Percentiles rank a stretch among this genome's conserved stretches.
Evolutionary conservation across 371 early-diverging fungal species (phyloP).

Genomic region (Rhizomucor miehei): DNA sequence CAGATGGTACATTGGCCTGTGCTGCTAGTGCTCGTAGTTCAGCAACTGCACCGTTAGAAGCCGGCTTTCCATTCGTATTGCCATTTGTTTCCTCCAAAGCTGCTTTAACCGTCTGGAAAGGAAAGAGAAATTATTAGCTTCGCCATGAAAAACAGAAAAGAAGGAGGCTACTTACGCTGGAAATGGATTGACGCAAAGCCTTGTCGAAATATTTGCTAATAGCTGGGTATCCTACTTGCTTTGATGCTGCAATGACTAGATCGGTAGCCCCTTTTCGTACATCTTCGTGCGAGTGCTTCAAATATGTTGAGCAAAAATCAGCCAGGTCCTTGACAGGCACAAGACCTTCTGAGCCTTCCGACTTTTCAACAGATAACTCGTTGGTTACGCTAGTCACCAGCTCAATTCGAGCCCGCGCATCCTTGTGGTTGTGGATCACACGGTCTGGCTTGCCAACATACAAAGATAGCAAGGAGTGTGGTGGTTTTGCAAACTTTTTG

Average conservation of each 20-base stretch:
- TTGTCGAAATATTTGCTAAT: slow-evolving; percentile 30
- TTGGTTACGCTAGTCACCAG: slow-evolving; percentile 47
- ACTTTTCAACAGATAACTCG: slow-evolving; percentile 23
- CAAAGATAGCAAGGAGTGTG: slow-evolving; percentile 49
- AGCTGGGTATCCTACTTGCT: slow-evolving; percentile 23
- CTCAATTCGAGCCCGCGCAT: slow-evolving; percentile 44
- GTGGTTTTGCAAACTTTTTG: slow-evolving; percentile 43
- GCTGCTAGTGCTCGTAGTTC: slow-evolving; percentile 34
- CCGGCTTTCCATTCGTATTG: not conserved
- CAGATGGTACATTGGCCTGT: slow-evolving; percentile 12
- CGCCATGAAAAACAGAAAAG: not conserved
- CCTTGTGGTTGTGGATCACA: slow-evolving; percentile 30
- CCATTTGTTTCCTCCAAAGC: no score
- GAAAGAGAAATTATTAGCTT: no score
- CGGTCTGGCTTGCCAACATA: slow-evolving; percentile 41
- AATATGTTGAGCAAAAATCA: slow-evolving; percentile 53
- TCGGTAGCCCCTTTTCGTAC: slow-evolving; percentile 63
- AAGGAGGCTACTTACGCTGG: slow-evolving; percentile 8
- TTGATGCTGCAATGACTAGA: slow-evolving; percentile 49
- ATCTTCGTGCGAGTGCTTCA: slow-evolving; percentile 61
- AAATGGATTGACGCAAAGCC: slow-evolving; percentile 16
- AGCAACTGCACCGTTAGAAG: slow-evolving; percentile 15
- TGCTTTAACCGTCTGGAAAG: slow-evolving; percentile 2
- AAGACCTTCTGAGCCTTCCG: not conserved
- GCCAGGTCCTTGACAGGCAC: slow-evolving; percentile 41